These are phyloP conservation scores for Alternaria novae-zelandiae DNA, from an alignment of 2,329 filamentous ascomycete genomes.

Conservation along the genomic window DNA sequence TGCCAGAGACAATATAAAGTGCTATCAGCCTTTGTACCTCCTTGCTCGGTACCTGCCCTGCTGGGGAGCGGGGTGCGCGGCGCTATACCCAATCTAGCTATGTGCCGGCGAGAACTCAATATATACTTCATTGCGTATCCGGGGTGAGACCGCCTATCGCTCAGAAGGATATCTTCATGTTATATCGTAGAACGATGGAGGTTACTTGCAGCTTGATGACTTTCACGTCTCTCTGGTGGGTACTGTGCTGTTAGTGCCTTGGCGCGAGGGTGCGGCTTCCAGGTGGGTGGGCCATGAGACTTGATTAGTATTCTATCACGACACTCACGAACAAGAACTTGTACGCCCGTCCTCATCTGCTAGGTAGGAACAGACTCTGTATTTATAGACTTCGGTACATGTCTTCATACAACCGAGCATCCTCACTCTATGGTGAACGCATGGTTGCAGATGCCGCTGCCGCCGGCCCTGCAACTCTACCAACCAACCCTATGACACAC, in stretches of 20 bases:
- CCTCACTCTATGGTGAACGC: not conserved
- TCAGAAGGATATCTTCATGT: not conserved
- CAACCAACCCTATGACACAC: not conserved
- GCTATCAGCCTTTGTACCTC: not conserved
- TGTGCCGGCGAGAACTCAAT: not conserved
- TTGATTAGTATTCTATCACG: not conserved
- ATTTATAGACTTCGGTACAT: too few relatives aligned
- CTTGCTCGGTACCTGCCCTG: conserved; percentile 2
- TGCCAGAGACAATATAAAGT: not conserved
- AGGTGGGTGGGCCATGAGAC: not conserved
- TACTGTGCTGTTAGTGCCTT: not conserved
- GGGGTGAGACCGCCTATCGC: not conserved
- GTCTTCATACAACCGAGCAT: too few relatives aligned
- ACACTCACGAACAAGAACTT: too few relatives aligned
- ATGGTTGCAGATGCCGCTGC: not conserved
- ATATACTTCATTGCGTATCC: not conserved
- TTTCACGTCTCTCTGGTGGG: not conserved
- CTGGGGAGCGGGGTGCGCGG: not conserved
- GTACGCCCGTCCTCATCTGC: too few relatives aligned
- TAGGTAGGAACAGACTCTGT: too few relatives aligned
- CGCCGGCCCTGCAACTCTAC: not conserved
- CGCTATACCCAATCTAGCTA: not conserved
- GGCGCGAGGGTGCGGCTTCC: not conserved
- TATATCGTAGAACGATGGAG: not conserved
- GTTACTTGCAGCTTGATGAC: not conserved